Evolutionary conservation across 1,139 yeast species (phyloP).

Genomic region (Yamadazyma membranifaciens): DNA sequence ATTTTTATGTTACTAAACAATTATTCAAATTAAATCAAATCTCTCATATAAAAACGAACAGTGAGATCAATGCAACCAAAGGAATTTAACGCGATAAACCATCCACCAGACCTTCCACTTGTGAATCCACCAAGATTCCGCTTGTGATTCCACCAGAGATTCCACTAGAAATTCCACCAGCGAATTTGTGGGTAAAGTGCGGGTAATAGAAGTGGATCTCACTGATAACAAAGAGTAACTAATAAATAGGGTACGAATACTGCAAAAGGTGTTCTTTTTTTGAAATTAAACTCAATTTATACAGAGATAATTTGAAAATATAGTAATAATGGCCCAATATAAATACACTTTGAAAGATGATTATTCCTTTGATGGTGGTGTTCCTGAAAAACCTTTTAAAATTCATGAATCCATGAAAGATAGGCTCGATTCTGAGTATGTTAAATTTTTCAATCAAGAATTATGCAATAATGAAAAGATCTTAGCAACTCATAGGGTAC

Average conservation of each 20-base stretch:
- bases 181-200: background rate
- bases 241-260: background rate
- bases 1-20: background rate
- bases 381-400: slow-evolving; percentile 23
- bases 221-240: background rate
- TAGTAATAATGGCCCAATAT: slow-evolving; percentile 13
- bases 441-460: slow-evolving; percentile 30
- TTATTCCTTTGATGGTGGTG: slow-evolving; percentile 20
- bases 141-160: too few species aligned
- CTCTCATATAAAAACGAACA: too few species aligned
- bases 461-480: slow-evolving; percentile 30
- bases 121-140: too few species aligned
- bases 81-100: background rate
- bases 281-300: background rate
- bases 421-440: slow-evolving; percentile 30
- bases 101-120: background rate
- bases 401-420: slow-evolving; percentile 22
- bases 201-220: background rate
- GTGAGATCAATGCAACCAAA: too few species aligned
- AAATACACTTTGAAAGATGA: slow-evolving; percentile 17
- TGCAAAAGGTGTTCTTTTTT: too few species aligned
- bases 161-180: too few species aligned
- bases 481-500: slow-evolving; percentile 41
- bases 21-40: too few species aligned
- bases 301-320: background rate